A percentile compares a stretch with the other conserved stretches of the same genome.
phyloP scores from a whole-genome alignment of 371 early-diverging fungal species.

The Batrachochytrium dendrobatidis region DNA sequence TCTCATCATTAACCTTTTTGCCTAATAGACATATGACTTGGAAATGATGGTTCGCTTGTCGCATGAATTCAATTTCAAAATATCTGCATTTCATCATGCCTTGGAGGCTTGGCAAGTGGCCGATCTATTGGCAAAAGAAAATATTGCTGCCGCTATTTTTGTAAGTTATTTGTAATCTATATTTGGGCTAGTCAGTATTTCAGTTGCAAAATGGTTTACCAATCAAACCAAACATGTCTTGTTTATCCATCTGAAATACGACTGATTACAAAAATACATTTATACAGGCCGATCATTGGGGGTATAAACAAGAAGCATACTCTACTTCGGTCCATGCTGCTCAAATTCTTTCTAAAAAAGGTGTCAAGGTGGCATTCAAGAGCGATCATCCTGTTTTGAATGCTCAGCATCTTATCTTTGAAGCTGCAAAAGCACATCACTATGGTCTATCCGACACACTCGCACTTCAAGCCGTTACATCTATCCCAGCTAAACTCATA shows the following conservation, averaged over 20 bases:
- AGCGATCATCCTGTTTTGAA: constrained; percentile 76
- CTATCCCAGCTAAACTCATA: constrained; percentile 64
- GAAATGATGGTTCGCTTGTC: constrained; percentile 64
- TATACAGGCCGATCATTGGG: constrained; percentile 50
- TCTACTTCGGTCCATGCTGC: constrained; percentile 57
- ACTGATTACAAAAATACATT: no score
- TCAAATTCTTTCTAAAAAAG: constrained; percentile 57
- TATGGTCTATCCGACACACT: constrained; percentile 62
- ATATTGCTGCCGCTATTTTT: constrained; percentile 58
- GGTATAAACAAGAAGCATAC: constrained; percentile 73
- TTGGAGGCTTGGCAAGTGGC: constrained; percentile 69
- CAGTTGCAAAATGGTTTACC: no score
- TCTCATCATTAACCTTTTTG: background rate
- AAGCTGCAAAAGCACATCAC: constrained; percentile 70
- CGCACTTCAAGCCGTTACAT: constrained; percentile 62
- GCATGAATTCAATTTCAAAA: constrained; percentile 66
- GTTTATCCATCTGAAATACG: no score
- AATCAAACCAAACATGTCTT: no score
- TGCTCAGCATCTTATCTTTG: constrained; percentile 61
- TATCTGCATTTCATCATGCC: constrained; percentile 75
- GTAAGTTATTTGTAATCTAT: background rate
- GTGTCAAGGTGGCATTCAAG: constrained; percentile 73
- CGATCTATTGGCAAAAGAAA: constrained; percentile 50
- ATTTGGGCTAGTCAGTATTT: no score
- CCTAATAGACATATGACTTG: constrained; percentile 20